Base-by-base conservation (phyloP, 768 basidiomycete genomes). In the Clitopilus hobsonii region DNA sequence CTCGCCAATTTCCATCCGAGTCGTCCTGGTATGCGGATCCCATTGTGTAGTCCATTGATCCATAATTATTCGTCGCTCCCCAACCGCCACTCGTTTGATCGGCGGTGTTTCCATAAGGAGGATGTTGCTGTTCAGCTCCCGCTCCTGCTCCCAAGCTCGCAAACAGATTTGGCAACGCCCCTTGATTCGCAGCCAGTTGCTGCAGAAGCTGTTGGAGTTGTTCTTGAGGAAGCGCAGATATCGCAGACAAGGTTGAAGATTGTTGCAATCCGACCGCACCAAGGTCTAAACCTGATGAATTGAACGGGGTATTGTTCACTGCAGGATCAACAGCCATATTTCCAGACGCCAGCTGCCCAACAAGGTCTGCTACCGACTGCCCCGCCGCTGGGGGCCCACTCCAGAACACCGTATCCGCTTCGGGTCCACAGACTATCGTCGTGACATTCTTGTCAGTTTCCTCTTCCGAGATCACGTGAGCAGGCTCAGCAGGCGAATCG, bases 401-500 rank as follows among this genome's bases (percentile, higher is more conserved):
- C 86, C 86, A 89, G 71, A 89, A 86, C 49, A 86, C 63, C 26
- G 75, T 68, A 58, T 90, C 86, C 55, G 83, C 77, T 52, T 89
- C 87, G 20, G 81, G 74, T 22, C 90, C 89, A 28, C 82, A 75
- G 25, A 83, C 80, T 89, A 93, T 92, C 49, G 71, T 65, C 64
- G 76, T 78, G 60, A 81, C 77, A 52, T 80, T 77, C 61, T 67
- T 75, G 69, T 90, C 88, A 54, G 83, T 75, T 61, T 90, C 85
- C 60, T 88, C 89, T 60, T 89, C 89, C 48, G 79, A 64, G 56
- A 87, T 76, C 59, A 78, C 73, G 57, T 70, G 67, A 18, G 80
- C 66, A 24, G 87, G 84, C 69, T 92, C 91, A 32, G 81, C 80
- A 18, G 91, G 88, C 56, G 85, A 81, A 49, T 91, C 89, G 41